Evolutionary conservation across 805 yeast genomes (phyloP).

Genomic region (Saturnispora sanitii): DNA sequence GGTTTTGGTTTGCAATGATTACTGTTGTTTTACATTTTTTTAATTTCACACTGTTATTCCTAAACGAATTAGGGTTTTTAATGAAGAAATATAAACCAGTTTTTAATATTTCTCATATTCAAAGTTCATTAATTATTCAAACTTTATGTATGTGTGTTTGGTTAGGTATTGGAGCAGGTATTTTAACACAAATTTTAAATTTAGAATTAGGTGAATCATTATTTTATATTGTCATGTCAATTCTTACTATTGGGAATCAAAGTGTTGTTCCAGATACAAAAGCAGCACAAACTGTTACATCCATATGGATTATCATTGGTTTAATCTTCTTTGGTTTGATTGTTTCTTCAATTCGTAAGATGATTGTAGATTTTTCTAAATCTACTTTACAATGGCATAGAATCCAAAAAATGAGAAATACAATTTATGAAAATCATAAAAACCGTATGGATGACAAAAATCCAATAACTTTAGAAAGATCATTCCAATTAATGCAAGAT

Average conservation of each 20-base stretch:
- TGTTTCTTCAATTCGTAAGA: slow-evolving; percentile 56
- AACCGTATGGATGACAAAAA: neutral
- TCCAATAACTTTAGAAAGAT: slow-evolving; percentile 24
- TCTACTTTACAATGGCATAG: slow-evolving; percentile 60
- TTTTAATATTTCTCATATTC: slow-evolving; percentile 57
- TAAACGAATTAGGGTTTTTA: slow-evolving; percentile 56
- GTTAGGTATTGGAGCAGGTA: slow-evolving; percentile 62
- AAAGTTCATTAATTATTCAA: slow-evolving; percentile 65
- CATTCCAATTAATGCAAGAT: slow-evolving; percentile 47
- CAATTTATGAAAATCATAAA: slow-evolving; percentile 21
- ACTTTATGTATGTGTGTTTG: slow-evolving; percentile 57
- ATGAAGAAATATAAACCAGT: slow-evolving; percentile 54
- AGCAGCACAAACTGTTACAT: slow-evolving; percentile 46
- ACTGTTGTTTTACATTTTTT: slow-evolving; percentile 53
- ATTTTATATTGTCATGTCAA: slow-evolving; percentile 63
- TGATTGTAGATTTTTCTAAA: slow-evolving; percentile 49
- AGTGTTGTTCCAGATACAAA: slow-evolving; percentile 49
- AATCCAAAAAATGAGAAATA: slow-evolving; percentile 41
- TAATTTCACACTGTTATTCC: slow-evolving; percentile 41
- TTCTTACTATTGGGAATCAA: slow-evolving; percentile 76
- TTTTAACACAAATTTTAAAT: slow-evolving; percentile 37
- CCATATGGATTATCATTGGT: slow-evolving; percentile 61
- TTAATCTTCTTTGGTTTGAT: slow-evolving; percentile 66
- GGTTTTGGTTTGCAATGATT: slow-evolving; percentile 70
- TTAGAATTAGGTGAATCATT: slow-evolving; percentile 55